Evolutionary conservation across 2,329 filamentous ascomycete genomes (phyloP).

Genomic region (Claviceps pusilla): DNA sequence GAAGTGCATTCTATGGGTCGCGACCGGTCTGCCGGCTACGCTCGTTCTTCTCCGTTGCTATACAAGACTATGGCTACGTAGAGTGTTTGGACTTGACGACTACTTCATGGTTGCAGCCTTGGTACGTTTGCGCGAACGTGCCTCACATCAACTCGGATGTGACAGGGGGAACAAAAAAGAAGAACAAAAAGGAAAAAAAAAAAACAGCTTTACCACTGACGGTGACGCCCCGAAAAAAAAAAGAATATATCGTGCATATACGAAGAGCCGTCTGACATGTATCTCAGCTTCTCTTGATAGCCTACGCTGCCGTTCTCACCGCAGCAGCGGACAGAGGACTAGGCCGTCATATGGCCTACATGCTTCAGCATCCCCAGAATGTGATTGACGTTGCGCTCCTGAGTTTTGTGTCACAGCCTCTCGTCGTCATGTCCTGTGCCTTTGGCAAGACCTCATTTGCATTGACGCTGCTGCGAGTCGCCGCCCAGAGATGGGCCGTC

Average conservation of each 20-base stretch:
- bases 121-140: background rate
- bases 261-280: background rate
- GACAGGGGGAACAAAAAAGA: too few relatives aligned
- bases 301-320: conserved; percentile 3
- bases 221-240: too few relatives aligned
- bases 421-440: conserved; percentile 6
- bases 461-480: conserved; percentile 4
- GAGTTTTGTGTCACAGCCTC: conserved; percentile 5
- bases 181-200: too few relatives aligned
- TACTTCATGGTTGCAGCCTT: conserved; percentile 5
- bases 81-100: conserved; percentile 4
- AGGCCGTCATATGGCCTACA: conserved; percentile 2
- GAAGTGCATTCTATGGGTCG: conserved; percentile 2
- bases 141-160: too few relatives aligned
- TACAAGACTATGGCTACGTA: conserved; percentile 5
- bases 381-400: conserved; percentile 3
- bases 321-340: conserved; percentile 5
- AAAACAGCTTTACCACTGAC: too few relatives aligned
- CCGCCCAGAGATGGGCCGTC: conserved; percentile 3
- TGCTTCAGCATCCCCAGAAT: conserved; percentile 1
- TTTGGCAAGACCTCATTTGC: conserved; percentile 5
- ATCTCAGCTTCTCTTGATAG: background rate
- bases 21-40: background rate
- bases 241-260: too few relatives aligned
- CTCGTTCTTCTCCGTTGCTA: conserved; percentile 4